These are phyloP conservation scores for Lumnitzera racemosa DNA, from an alignment of 345 rosid genomes.

Conservation along the genomic window DNA sequence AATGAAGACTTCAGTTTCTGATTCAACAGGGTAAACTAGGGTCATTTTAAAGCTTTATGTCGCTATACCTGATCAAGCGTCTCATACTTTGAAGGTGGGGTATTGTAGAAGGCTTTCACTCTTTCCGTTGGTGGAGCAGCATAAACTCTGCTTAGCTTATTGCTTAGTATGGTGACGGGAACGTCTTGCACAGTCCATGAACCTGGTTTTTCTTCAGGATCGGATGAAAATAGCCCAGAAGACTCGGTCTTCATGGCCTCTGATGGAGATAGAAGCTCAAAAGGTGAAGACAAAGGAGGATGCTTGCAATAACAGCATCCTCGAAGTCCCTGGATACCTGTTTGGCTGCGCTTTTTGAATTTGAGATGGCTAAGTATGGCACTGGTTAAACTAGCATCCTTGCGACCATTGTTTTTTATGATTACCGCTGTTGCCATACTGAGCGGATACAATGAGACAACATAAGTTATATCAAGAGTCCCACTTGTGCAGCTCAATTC, in stretches of 20 bases:
- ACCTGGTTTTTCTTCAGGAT: constrained; percentile 53
- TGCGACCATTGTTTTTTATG: constrained; percentile 62
- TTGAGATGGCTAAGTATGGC: constrained; percentile 70
- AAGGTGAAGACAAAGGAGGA: constrained; percentile 73
- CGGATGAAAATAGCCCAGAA: constrained; percentile 48
- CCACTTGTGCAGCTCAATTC: constrained; percentile 62
- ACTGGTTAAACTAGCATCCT: constrained; percentile 48
- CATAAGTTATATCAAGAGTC: constrained; percentile 49
- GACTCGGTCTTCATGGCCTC: constrained; percentile 79
- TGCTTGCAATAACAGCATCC: constrained; percentile 56
- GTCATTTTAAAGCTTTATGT: background rate
- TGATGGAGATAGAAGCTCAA: constrained; percentile 63
- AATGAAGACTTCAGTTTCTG: no score
- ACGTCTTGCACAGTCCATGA: constrained; percentile 60
- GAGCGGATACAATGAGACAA: constrained; percentile 60
- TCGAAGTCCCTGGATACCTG: constrained; percentile 58
- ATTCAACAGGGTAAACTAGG: no score
- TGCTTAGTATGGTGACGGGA: constrained; percentile 44
- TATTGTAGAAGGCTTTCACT: constrained; percentile 50
- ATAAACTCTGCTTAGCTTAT: constrained; percentile 66
- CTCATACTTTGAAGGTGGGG: constrained; percentile 79
- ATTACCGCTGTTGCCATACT: constrained; percentile 75
- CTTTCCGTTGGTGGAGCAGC: constrained; percentile 77
- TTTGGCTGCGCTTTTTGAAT: constrained; percentile 44
- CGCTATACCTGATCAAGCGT: constrained; percentile 75